Conservation (phyloP, 495 filamentous ascomycete species). For the Podospora anserina region DNA sequence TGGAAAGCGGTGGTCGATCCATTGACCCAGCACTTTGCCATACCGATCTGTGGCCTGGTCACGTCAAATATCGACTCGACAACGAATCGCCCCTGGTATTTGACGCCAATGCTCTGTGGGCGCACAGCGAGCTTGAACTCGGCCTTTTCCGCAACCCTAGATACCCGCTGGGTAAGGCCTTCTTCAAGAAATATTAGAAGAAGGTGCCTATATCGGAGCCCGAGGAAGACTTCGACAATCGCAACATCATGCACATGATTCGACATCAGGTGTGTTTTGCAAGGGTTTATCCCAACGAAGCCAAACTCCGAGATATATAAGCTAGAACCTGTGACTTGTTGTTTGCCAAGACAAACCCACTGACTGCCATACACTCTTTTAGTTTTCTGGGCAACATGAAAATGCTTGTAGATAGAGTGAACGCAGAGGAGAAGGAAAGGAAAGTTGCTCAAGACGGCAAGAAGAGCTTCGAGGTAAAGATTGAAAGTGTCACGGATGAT, state of each 20-base stretch:
- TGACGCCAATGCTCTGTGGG: constrained; percentile 47
- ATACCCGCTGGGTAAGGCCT: constrained; percentile 24
- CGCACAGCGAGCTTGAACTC: constrained; percentile 49
- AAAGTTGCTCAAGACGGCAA: background rate
- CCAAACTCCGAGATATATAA: constrained; percentile 22
- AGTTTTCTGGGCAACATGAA: constrained; percentile 20
- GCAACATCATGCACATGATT: constrained; percentile 31
- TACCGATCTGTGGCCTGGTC: constrained; percentile 47
- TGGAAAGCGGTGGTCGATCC: no score
- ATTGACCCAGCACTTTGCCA: constrained; percentile 30
- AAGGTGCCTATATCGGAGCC: constrained; percentile 28
- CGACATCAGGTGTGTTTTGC: constrained; percentile 20
- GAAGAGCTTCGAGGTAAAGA: no score
- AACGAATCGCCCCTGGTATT: constrained; percentile 39
- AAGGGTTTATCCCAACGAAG: constrained; percentile 18
- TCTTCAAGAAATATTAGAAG: constrained; percentile 26
- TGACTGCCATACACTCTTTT: background rate
- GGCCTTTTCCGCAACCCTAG: constrained; percentile 32
- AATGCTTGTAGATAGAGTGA: constrained; percentile 15
- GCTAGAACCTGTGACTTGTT: background rate
- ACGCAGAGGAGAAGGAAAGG: constrained; percentile 10
- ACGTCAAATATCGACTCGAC: constrained; percentile 36
- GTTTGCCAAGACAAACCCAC: background rate
- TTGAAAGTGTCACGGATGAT: no score
- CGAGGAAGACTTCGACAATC: constrained; percentile 30